Percentiles rank a stretch among this genome's conserved stretches.
Evolutionary conservation across 257 asterid genomes (phyloP).

Genomic region (Ilex aquifolium): DNA sequence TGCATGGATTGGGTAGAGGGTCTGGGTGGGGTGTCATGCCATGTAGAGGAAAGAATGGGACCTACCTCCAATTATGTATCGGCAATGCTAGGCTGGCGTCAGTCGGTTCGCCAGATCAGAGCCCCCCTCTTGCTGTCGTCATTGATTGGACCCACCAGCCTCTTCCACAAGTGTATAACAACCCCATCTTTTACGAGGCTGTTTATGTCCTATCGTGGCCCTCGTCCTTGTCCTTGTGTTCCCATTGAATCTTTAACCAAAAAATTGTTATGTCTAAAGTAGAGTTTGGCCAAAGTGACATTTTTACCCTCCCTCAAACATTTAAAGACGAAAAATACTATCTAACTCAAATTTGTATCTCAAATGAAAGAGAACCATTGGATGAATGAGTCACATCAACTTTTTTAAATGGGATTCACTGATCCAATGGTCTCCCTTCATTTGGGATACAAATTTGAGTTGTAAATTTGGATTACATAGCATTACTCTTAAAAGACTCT

Average conservation of each 20-base stretch:
- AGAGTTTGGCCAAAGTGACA: too few relatives aligned
- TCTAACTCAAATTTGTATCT: too few relatives aligned
- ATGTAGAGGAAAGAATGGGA: conserved; percentile 35
- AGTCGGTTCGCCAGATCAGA: conserved; percentile 81
- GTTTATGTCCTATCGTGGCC: conserved; percentile 34
- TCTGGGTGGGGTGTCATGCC: conserved; percentile 50
- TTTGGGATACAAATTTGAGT: too few relatives aligned
- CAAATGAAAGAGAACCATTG: too few relatives aligned
- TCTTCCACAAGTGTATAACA: conserved; percentile 5
- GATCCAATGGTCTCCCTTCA: too few relatives aligned
- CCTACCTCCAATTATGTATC: conserved; percentile 67
- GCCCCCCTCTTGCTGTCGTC: conserved; percentile 9
- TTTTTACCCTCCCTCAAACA: too few relatives aligned
- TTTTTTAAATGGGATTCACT: too few relatives aligned
- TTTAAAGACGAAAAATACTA: too few relatives aligned
- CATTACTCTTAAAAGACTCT: too few relatives aligned
- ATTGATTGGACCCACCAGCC: conserved; percentile 21
- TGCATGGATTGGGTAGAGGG: conserved; percentile 22
- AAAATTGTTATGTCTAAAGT: too few relatives aligned
- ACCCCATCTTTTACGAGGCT: not conserved
- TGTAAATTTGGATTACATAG: too few relatives aligned
- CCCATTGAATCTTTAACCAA: conserved; percentile 4
- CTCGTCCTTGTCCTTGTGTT: conserved; percentile 43
- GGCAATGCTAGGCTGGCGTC: conserved; percentile 85
- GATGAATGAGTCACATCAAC: too few relatives aligned